Evolutionary conservation across 805 yeast genomes (phyloP), one percentile per base, ranked within the genome.

Genomic region (Starmerella sirachaensis): DNA sequence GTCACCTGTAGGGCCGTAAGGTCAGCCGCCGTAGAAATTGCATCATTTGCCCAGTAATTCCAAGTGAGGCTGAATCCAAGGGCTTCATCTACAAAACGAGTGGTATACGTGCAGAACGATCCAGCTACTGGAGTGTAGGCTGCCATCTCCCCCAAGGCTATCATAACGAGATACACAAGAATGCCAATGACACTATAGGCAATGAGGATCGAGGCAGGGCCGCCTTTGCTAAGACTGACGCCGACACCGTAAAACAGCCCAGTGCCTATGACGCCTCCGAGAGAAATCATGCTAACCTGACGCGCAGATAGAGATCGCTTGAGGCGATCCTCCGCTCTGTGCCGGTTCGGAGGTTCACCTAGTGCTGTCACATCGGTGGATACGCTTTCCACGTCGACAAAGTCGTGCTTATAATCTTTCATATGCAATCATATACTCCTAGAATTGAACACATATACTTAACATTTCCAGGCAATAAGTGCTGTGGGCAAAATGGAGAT

Each of bases 251-350:
- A 51, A 48, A 67, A 70, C 29, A 71, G 51, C 26, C 76, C 76
- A 12, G 86, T 78, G 52, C 88, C 91, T 40, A 78, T 74, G 38
- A 83, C 80, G 36, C 85, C 81, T 36, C 83, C 85, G 33, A 79
- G 61, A 21, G 86, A 79, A 50, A 79, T 75, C 73, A 78, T 74
- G 43, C 74, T 69, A 43, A 77, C 70, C 47, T 78, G 85, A 31
- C 70, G 43, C 0, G 50, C 47, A 4, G 56, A 33, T 31, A 56
- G 40, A 14, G 49, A 41, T 23, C 60, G 42, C 9, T 29, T 38
- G 20, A 55, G 45, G 6, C 43, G 32, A 33, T 52, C 54, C 31
- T 49, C 37, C n/a, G n/a, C n/a, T n/a, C n/a, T n/a, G n/a, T n/a
- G n/a, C n/a, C n/a, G n/a, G n/a, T n/a, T n/a, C n/a, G n/a, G n/a